phyloP scores from a whole-genome alignment of 2,329 filamentous ascomycete genomes.

The Nigrospora sphaerica region DNA sequence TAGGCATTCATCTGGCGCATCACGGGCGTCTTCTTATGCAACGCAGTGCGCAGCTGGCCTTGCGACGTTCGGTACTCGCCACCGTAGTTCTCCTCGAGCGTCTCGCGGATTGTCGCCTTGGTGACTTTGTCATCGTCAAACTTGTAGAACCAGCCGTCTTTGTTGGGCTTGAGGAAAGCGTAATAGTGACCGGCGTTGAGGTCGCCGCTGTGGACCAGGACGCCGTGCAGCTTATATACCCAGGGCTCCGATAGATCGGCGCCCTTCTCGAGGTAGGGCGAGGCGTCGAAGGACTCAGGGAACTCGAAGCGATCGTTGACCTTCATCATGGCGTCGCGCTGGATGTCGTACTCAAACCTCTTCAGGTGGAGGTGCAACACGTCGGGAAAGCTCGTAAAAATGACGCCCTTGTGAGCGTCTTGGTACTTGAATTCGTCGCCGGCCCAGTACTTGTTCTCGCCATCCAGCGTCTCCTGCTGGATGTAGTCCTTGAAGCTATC shows the following conservation, averaged over 20 bases:
- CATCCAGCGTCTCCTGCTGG: conserved; percentile 91
- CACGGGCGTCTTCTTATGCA: conserved; percentile 50
- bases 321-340: conserved; percentile 97
- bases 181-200: conserved; percentile 98
- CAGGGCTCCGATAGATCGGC: conserved; percentile 85
- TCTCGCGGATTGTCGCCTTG: conserved; percentile 84
- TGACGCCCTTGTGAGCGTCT: conserved; percentile 95
- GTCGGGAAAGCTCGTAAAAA: conserved; percentile 91
- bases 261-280: conserved; percentile 79
- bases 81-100: conserved; percentile 93
- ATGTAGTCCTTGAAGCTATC: conserved; percentile 97
- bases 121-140: conserved; percentile 98
- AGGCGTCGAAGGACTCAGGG: conserved; percentile 74
- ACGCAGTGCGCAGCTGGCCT: conserved; percentile 34
- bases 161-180: conserved; percentile 87
- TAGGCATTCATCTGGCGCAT: conserved; percentile 80
- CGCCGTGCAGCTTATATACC: conserved; percentile 88
- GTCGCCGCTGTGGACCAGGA: conserved; percentile 93
- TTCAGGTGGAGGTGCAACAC: conserved; percentile 94
- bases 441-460: conserved; percentile 97
- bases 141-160: conserved; percentile 91
- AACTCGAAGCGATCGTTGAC: conserved; percentile 92
- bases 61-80: conserved; percentile 64
- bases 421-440: conserved; percentile 85
- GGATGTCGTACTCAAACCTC: conserved; percentile 95